These are phyloP conservation scores for Bigelowiella natans DNA, from an alignment of 78 protist species.

Conservation along the genomic window DNA sequence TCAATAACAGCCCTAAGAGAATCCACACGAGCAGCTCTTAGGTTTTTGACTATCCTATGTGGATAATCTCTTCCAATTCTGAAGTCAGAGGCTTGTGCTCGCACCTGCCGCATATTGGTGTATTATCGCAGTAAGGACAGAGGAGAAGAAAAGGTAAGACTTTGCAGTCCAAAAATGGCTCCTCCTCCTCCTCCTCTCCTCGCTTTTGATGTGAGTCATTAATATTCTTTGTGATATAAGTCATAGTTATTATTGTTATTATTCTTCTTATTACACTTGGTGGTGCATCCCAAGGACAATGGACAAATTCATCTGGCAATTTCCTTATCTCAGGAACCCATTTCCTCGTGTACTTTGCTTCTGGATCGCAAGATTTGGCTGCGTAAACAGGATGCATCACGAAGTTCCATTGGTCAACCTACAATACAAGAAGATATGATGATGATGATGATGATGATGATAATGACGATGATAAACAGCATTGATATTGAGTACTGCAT, in stretches of 20 bases:
- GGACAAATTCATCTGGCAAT: not conserved
- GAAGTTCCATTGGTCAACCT: constrained; percentile 14
- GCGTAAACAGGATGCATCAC: constrained; percentile 22
- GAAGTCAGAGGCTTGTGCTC: not conserved
- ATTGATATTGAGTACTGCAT: too few relatives aligned
- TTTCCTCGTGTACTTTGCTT: not conserved
- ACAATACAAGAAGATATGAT: not conserved
- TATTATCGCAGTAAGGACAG: not conserved
- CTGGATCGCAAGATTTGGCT: constrained; percentile 18
- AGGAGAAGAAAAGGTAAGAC: not conserved
- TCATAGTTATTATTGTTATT: not conserved
- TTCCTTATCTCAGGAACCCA: not conserved
- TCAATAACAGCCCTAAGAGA: too few relatives aligned
- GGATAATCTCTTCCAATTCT: not conserved
- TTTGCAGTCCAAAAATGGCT: too few relatives aligned
- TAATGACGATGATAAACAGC: too few relatives aligned
- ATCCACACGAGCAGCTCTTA: not conserved
- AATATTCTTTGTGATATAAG: too few relatives aligned
- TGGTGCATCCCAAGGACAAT: not conserved
- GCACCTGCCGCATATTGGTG: not conserved
- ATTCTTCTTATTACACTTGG: too few relatives aligned
- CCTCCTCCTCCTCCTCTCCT: too few relatives aligned
- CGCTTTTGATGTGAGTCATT: not conserved
- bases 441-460: too few relatives aligned
- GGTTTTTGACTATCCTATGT: not conserved